phyloP scores from a whole-genome alignment of 2,329 filamentous ascomycete species.

The Neophaeococcomyces mojaviensis region DNA sequence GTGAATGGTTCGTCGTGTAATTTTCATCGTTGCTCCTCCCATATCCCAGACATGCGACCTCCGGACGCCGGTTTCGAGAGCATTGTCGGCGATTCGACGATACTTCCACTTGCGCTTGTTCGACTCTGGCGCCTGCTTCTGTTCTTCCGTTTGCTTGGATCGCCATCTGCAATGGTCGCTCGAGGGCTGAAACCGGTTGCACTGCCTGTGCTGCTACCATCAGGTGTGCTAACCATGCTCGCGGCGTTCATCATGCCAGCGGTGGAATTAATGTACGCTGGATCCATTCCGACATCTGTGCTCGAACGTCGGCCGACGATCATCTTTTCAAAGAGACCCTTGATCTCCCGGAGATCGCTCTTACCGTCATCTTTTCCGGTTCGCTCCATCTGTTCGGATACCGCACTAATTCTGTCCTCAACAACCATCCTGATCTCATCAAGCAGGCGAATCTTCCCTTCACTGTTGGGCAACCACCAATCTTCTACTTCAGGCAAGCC shows the following conservation, averaged over 20 bases:
- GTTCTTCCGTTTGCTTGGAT: neutral
- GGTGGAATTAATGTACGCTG: neutral
- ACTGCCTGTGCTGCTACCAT: conserved; percentile 3
- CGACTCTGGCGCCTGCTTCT: neutral
- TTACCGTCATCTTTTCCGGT: conserved; percentile 2
- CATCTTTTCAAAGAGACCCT: conserved; percentile 43
- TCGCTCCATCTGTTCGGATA: no score
- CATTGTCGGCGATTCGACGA: neutral
- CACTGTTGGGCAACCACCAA: conserved; percentile 86
- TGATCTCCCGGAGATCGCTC: conserved; percentile 61
- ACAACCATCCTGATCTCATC: conserved; percentile 73
- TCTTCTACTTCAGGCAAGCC: conserved; percentile 50
- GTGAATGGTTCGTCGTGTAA: no score
- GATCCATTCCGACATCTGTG: conserved; percentile 18
- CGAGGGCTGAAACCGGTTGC: conserved; percentile 1
- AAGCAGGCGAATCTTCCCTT: conserved; percentile 66
- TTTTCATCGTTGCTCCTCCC: neutral
- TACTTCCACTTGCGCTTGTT: neutral
- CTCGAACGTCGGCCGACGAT: conserved; percentile 39
- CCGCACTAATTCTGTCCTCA: conserved; percentile 56
- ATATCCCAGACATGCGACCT: conserved; percentile 4
- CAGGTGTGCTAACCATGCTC: conserved; percentile 1
- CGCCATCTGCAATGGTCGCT: neutral
- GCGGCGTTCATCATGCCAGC: conserved; percentile 2
- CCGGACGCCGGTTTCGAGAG: neutral